Percentiles rank a stretch among this genome's conserved stretches.
These are phyloP conservation scores for Dillenia suffruticosa DNA, from an alignment of 164 flowering plant species.

Conservation along the genomic window DNA sequence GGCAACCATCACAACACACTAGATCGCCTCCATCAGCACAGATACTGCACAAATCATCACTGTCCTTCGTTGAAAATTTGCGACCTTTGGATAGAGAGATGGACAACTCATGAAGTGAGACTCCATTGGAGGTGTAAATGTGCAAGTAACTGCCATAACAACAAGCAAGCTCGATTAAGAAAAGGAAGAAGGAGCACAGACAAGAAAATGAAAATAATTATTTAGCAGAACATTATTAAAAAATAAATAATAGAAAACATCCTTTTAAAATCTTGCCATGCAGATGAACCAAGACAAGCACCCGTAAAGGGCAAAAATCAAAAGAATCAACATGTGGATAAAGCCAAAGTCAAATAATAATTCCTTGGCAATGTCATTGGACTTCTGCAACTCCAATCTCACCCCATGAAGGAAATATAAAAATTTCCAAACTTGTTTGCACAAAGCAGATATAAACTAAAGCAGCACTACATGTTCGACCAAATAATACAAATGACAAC, in stretches of 20 bases:
- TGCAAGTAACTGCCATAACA: conserved; percentile 56
- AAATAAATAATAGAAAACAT: no score
- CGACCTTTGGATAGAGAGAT: conserved; percentile 42
- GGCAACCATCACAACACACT: conserved; percentile 79
- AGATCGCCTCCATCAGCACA: conserved; percentile 80
- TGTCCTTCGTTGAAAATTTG: conserved; percentile 40
- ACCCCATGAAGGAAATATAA: no score
- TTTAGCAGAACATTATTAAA: not conserved
- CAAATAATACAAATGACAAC: not conserved
- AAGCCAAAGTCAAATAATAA: no score
- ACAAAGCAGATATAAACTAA: not conserved
- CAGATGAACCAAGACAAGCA: no score
- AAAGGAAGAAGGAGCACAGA: not conserved
- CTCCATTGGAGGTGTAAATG: conserved; percentile 90
- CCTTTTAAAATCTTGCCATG: no score
- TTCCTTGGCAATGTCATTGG: no score
- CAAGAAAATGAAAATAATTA: not conserved
- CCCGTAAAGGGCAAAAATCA: no score
- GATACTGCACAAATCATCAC: conserved; percentile 77
- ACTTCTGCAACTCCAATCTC: no score
- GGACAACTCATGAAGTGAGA: conserved; percentile 84
- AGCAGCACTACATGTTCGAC: no score
- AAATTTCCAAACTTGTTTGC: not conserved
- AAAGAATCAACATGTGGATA: no score
- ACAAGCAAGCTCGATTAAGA: conserved; percentile 6